A percentile compares a stretch with the other conserved stretches of the same genome.
Evolutionary conservation across 108 stramenopile genomes (phyloP).

Genomic region (Ochromonas danica): DNA sequence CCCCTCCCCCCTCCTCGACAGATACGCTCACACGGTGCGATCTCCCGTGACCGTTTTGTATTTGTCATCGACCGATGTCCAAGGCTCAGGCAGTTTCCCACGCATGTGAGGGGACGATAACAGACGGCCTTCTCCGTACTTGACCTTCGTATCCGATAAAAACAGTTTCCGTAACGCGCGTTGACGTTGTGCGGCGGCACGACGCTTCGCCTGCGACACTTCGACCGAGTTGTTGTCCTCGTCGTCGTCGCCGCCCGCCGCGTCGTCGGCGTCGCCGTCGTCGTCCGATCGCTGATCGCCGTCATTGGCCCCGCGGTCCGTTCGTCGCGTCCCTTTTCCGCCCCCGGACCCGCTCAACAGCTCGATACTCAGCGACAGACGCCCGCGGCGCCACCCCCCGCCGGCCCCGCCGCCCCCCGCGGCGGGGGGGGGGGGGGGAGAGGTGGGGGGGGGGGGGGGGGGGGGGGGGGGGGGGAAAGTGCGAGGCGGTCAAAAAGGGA

Average conservation of each 20-base stretch:
- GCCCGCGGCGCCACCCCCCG: neutral
- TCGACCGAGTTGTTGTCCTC: conserved; percentile 13
- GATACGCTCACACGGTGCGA: conserved; percentile 13
- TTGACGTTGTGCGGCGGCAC: conserved; percentile 12
- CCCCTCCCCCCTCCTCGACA: conserved; percentile 12
- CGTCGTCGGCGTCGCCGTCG: conserved; percentile 7
- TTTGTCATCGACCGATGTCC: conserved; percentile 8
- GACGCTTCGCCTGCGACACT: conserved; percentile 12
- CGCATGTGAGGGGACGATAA: conserved; percentile 1
- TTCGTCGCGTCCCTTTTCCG: conserved; percentile 4
- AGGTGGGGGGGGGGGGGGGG: too few relatives aligned
- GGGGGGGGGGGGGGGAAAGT: too few relatives aligned
- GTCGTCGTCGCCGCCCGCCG: conserved; percentile 11
- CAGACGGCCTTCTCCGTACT: conserved; percentile 13
- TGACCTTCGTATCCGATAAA: conserved; percentile 15
- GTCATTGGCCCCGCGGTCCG: conserved; percentile 4
- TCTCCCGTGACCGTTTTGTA: conserved; percentile 14
- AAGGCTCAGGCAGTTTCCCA: conserved; percentile 5
- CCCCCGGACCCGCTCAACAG: neutral
- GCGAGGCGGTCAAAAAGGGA: too few relatives aligned
- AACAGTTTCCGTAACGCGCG: conserved; percentile 13
- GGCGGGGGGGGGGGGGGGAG: too few relatives aligned
- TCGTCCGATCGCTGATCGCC: conserved; percentile 12
- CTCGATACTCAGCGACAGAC: conserved; percentile 4
- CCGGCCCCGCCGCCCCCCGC: neutral